These are phyloP conservation scores for Plasmodium reichenowi DNA, from an alignment of 169 alveolate species.

Conservation along the genomic window DNA sequence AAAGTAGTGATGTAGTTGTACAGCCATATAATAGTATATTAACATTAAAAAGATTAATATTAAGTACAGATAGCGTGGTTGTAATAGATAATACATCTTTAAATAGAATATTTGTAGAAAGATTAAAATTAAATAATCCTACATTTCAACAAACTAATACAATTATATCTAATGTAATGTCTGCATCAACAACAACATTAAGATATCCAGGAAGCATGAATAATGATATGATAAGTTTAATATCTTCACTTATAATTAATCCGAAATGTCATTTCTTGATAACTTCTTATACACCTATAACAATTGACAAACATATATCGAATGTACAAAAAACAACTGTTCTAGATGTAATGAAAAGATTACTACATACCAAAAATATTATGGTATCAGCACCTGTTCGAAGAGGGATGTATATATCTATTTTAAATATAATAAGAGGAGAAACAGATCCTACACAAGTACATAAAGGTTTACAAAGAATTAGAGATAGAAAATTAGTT, in stretches of 20 bases:
- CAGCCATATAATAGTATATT: constrained; percentile 98
- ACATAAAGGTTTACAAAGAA: constrained; percentile 81
- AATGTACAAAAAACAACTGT: constrained; percentile 96
- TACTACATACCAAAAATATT: constrained; percentile 96
- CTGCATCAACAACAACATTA: constrained; percentile 85
- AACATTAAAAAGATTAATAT: constrained; percentile 91
- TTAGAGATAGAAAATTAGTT: constrained; percentile 85
- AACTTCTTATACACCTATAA: constrained; percentile 98
- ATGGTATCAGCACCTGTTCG: constrained; percentile 90
- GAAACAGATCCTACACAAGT: constrained; percentile 82
- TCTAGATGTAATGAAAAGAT: constrained; percentile 98
- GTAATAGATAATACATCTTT: constrained; percentile 99
- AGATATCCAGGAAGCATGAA: constrained; percentile 99
- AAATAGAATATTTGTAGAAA: constrained; percentile 96
- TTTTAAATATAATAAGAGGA: constrained; percentile 83
- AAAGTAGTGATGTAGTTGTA: constrained; percentile 98
- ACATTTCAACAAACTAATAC: constrained; percentile 69
- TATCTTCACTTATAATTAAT: constrained; percentile 98
- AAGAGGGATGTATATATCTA: constrained; percentile 81
- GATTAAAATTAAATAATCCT: constrained; percentile 88
- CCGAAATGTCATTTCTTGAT: constrained; percentile 99
- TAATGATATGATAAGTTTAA: constrained; percentile 96
- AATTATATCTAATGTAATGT: constrained; percentile 86
- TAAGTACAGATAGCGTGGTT: constrained; percentile 97
- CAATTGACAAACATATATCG: constrained; percentile 77